These are phyloP conservation scores for Chrysanthemum lavandulifolium DNA, from an alignment of 129 eudicot genomes.

Conservation along the genomic window DNA sequence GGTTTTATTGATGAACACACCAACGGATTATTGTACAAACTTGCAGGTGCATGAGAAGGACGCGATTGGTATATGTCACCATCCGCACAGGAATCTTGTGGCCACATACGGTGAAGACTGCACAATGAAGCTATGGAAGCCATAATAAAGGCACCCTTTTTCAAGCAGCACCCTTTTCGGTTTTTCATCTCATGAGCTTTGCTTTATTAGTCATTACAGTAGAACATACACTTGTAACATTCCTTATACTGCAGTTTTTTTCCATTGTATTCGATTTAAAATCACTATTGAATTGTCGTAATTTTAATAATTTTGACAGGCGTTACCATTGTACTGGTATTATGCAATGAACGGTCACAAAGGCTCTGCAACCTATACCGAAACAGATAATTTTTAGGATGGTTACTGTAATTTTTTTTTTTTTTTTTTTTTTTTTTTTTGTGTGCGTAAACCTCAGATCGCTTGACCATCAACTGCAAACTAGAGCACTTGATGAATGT, in stretches of 20 bases:
- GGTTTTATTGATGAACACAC: not conserved
- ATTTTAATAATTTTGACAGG: no score
- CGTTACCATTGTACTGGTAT: no score
- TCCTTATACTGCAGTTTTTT: no score
- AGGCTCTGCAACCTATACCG: no score
- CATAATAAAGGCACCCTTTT: constrained; percentile 36
- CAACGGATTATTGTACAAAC: not conserved
- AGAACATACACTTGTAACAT: no score
- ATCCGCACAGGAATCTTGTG: constrained; percentile 88
- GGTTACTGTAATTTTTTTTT: not conserved
- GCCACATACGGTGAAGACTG: constrained; percentile 92
- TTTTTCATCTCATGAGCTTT: constrained; percentile 2
- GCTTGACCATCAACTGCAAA: constrained; percentile 90
- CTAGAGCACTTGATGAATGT: constrained; percentile 98
- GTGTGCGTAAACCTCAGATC: constrained; percentile 66
- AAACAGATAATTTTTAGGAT: no score
- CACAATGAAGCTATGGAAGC: constrained; percentile 98
- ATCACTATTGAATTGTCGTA: no score
- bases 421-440: not conserved
- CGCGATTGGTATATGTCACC: constrained; percentile 88
- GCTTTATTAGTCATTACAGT: not conserved
- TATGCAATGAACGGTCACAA: no score
- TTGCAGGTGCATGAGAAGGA: constrained; percentile 96
- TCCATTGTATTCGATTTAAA: no score
- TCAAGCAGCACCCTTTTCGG: not conserved